These are phyloP conservation scores for Pichia californica DNA, from an alignment of 805 yeast species.

Conservation along the genomic window DNA sequence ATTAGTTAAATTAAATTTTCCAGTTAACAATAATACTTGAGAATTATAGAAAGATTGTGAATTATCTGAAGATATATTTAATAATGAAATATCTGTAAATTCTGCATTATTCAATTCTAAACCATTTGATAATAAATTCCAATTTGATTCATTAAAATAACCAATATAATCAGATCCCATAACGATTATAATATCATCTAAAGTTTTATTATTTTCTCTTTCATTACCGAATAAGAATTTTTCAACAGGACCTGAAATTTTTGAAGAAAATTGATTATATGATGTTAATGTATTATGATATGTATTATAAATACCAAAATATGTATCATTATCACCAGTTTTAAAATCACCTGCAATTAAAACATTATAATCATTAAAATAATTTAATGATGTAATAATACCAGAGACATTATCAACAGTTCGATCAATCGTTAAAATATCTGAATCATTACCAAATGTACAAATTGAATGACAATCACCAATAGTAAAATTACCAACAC, in stretches of 20 bases:
- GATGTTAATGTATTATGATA: constrained; percentile 26
- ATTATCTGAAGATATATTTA: constrained; percentile 18
- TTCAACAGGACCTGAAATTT: constrained; percentile 29
- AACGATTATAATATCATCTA: constrained; percentile 36
- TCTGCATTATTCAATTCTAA: constrained; percentile 29
- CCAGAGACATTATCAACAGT: constrained; percentile 56
- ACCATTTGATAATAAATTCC: constrained; percentile 39
- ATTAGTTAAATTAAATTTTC: constrained; percentile 40
- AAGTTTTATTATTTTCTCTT: constrained; percentile 37
- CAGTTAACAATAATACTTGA: constrained; percentile 50
- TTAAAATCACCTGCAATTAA: constrained; percentile 49
- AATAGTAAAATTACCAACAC: constrained; percentile 64
- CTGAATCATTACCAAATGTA: constrained; percentile 43
- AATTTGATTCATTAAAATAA: constrained; percentile 40
- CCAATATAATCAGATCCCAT: constrained; percentile 36
- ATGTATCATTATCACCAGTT: constrained; percentile 24
- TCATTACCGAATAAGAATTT: constrained; percentile 18
- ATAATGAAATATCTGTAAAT: constrained; percentile 35
- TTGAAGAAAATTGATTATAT: constrained; percentile 17
- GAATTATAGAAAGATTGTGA: constrained; percentile 35
- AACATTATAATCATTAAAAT: constrained; percentile 33
- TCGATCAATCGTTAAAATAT: constrained; percentile 22
- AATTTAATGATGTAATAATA: constrained; percentile 45
- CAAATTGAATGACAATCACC: constrained; percentile 56
- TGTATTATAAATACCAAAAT: constrained; percentile 53